Base-by-base conservation (phyloP, 2,329 filamentous ascomycete species). In the Periconia macrospinosa region DNA sequence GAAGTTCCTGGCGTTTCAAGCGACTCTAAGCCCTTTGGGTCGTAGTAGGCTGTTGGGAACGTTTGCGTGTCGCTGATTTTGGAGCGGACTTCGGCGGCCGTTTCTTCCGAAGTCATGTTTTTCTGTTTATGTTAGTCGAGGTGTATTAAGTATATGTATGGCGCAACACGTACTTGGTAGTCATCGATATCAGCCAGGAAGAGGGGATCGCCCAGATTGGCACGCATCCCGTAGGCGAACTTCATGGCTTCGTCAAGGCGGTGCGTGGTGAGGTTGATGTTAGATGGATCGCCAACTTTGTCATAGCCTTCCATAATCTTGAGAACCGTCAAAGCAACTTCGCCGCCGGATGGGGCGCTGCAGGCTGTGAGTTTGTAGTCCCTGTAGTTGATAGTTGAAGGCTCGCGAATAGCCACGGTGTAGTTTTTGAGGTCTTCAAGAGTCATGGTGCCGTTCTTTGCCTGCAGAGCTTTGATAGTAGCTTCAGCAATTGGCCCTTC, bases 211-310 rank as follows among this genome's bases (percentile, higher is more conserved):
- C 92, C 93, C 0, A 97, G 82, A 27, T 87, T 81, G n/a, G 86
- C 81, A 53, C 92, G 86, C 63, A 79, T 72, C 37, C 88, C 92
- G 69, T 97, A 97, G 2, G 85, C 92, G 71, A 96, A 97, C 19
- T 91, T 84, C 77, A 96, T 91, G 13, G 92, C 89, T 78, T 97
- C 94, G 66, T 91, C 86, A 59, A 96, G 82, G 14, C 90, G 85
- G 74, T 97, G 94, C 0, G 87, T 88, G 37, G 87, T 91, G 0
- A 95, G 76, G 61, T 91, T 87, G 18, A 83, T 60, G 17, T 73
- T 76, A 42, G 83, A 76, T 1, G 77, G 74, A 1, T 84, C 75
- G 17, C 84, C 86, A 45, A 93, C 86, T 37, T 77, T 72, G 0
- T 83, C 75, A 65, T 91, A 95, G 17, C 90, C 88, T 71, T 93